Base-by-base conservation (phyloP, 495 filamentous ascomycete species). In the Penicillium robsamsonii region DNA sequence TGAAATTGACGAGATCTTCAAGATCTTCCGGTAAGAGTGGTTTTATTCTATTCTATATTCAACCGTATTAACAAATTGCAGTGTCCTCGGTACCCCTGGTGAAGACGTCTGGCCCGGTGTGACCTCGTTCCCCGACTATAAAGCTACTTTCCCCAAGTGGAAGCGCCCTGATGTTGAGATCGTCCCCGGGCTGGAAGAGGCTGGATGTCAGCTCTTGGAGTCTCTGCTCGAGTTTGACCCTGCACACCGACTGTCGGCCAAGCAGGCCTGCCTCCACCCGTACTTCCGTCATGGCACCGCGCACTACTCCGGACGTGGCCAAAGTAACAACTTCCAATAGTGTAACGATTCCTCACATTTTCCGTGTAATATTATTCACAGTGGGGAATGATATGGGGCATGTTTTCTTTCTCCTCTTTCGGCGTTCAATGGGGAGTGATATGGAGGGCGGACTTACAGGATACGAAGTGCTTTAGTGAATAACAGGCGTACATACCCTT, bases 1-100 rank as follows among this genome's bases (percentile, higher is more conserved):
- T 2, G 94, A 99, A 70, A 97, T 99, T 73, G 94, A 99, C 64
- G 95, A 99, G 76, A 97, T 99, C 64, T 97, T 97, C 81, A 97
- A 96, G 76, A 99, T 97, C 63, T 99, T 99, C 85, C 82, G 87
- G 91, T 94, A 76, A 62, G 84, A 56, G 17, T 27, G 15, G 17
- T 41, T 30, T 12, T 4, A 0, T 10, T 15, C 27, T 12, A 7
- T 4, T 13, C 30, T 12, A 10, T 10, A 0, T 46, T 22, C 17
- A 46, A 44, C 55, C 44, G 56, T 50, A 10, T n/a, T 51, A 54
- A 43, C 31, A 4, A 17, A 22, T 29, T 20, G 40, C 65, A 96
- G 94, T 52, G 74, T 96, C 27, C 84, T 97, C 45, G 95, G 95
- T 60, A 99, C 94, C 6, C 94, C 94, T 4, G 86, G 86, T 41